Evolutionary conservation across 331 rosid species (phyloP).

Genomic region (Spiraea crenata): DNA sequence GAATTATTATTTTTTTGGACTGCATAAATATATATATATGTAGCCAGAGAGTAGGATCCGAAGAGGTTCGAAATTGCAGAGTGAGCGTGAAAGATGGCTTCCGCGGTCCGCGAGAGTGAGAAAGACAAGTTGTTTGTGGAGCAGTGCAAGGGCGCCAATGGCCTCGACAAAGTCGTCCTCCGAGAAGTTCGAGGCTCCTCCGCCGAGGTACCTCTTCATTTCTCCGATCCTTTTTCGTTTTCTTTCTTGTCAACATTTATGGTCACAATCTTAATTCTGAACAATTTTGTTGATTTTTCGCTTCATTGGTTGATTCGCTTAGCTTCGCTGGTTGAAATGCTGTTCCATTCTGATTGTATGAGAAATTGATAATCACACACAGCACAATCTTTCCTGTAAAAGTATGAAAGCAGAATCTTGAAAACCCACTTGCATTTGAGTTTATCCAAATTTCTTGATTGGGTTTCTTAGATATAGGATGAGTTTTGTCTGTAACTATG

Average conservation of each 20-base stretch:
- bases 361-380: not conserved
- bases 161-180: slow-evolving; percentile 33
- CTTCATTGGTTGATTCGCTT: not conserved
- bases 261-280: not conserved
- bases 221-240: slow-evolving; percentile 2
- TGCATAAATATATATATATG: not conserved
- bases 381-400: too few species aligned
- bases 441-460: not conserved
- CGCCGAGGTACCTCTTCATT: slow-evolving; percentile 26
- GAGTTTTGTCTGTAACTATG: not conserved
- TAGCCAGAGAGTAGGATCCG: not conserved
- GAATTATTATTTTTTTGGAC: too few species aligned
- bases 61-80: slow-evolving; percentile 1
- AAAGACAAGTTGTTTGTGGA: slow-evolving; percentile 12
- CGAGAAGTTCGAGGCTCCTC: slow-evolving; percentile 33
- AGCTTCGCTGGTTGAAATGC: not conserved
- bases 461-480: not conserved
- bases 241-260: not conserved
- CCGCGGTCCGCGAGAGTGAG: not conserved
- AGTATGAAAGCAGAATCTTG: too few species aligned
- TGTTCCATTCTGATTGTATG: not conserved
- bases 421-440: not conserved
- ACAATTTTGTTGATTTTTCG: not conserved
- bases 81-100: not conserved
- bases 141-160: slow-evolving; percentile 28